Evolutionary conservation across 768 basidiomycete species (phyloP).

Genomic region (Trametes maxima): DNA sequence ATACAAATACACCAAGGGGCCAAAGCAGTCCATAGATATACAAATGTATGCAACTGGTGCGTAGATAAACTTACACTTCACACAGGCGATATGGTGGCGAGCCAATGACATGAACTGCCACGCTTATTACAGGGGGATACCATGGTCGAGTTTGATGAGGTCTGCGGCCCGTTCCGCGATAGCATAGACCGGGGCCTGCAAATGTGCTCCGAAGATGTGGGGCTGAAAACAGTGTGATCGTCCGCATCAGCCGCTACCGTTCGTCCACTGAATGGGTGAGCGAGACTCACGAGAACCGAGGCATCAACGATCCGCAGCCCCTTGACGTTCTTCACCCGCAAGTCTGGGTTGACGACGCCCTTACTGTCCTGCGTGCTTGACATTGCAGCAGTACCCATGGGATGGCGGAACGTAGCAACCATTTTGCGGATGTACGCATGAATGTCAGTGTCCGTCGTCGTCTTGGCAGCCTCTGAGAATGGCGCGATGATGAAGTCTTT

Average conservation of each 20-base stretch:
- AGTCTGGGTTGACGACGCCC: slow-evolving; percentile 31
- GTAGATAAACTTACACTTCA: neutral
- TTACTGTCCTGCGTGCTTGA: neutral
- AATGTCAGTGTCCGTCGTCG: slow-evolving; percentile 20
- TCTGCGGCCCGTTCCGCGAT: slow-evolving; percentile 4
- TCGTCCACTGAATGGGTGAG: neutral
- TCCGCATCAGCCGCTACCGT: neutral
- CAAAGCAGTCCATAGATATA: no score
- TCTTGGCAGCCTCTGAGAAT: neutral
- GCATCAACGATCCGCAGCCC: slow-evolving; percentile 46
- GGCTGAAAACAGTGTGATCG: neutral
- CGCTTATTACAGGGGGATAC: neutral
- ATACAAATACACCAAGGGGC: no score
- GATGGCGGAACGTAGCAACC: slow-evolving; percentile 13
- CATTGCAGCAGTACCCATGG: slow-evolving; percentile 26
- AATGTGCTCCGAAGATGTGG: neutral
- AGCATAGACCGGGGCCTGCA: neutral
- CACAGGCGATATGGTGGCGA: neutral
- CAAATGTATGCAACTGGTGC: neutral
- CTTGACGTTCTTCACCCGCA: slow-evolving; percentile 39
- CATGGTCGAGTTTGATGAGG: slow-evolving; percentile 1
- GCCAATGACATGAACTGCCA: neutral
- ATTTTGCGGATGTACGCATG: slow-evolving; percentile 13
- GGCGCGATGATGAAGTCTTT: slow-evolving; percentile 5
- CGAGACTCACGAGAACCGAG: slow-evolving; percentile 18